phyloP scores from a whole-genome alignment of 2,329 filamentous ascomycete species.

The Claviceps spartinae region DNA sequence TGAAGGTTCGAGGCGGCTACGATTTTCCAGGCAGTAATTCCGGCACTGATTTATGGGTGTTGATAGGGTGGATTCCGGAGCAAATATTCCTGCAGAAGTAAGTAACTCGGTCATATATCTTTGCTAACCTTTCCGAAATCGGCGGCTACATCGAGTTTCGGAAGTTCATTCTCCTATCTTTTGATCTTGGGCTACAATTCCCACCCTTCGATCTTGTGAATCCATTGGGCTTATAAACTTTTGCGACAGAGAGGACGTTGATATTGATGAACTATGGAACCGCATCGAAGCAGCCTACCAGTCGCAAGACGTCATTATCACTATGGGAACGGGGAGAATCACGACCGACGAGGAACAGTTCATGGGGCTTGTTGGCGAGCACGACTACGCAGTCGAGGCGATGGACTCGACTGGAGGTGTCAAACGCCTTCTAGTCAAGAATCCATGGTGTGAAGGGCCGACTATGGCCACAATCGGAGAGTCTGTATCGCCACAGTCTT shows the following conservation, averaged over 20 bases:
- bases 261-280: conserved; percentile 63
- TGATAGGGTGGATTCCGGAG: conserved; percentile 94
- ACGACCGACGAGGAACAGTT: conserved; percentile 63
- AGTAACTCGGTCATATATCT: background rate
- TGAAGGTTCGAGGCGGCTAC: conserved; percentile 90
- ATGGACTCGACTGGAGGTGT: conserved; percentile 49
- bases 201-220: background rate
- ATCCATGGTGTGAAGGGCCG: conserved; percentile 82
- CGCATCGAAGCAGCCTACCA: conserved; percentile 62
- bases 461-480: conserved; percentile 38
- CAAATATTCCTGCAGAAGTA: conserved; percentile 78
- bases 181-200: background rate
- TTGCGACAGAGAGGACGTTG: conserved; percentile 54
- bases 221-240: background rate
- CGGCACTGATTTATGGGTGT: conserved; percentile 80
- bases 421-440: conserved; percentile 72
- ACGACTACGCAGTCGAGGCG: conserved; percentile 86
- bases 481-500: conserved; percentile 1
- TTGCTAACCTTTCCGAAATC: background rate
- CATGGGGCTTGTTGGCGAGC: conserved; percentile 73
- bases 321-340: conserved; percentile 77
- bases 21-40: conserved; percentile 97
- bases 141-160: background rate
- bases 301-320: conserved; percentile 71
- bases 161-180: background rate